Conservation (phyloP, 140 eudicot genomes). For the Artemisia princeps region DNA sequence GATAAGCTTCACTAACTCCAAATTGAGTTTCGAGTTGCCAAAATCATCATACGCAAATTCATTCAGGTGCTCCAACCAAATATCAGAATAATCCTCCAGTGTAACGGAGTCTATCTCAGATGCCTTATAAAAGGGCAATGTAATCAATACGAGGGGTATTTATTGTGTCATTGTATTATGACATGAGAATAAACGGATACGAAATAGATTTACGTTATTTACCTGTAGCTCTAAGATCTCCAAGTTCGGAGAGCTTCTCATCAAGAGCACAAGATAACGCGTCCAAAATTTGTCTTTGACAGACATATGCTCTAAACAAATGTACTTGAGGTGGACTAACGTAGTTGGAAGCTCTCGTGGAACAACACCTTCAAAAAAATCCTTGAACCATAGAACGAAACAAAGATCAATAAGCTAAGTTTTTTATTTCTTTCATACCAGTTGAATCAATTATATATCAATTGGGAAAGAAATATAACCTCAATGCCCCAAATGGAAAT, state of each 20-base stretch:
- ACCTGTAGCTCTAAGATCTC: slow-evolving; percentile 18
- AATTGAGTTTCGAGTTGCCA: no score
- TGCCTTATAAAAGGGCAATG: no score
- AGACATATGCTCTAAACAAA: not conserved
- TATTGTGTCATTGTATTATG: no score
- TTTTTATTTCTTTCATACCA: not conserved
- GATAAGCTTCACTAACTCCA: no score
- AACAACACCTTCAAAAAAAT: not conserved
- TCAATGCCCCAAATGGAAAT: not conserved
- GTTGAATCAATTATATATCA: not conserved
- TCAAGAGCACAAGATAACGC: slow-evolving; percentile 8
- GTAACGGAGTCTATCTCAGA: not conserved
- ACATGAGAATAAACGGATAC: not conserved
- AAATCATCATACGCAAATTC: no score
- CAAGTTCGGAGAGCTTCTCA: slow-evolving; percentile 16
- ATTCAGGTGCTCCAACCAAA: not conserved
- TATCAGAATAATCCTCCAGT: not conserved
- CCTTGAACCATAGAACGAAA: not conserved
- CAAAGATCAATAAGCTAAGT: not conserved
- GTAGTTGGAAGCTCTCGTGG: slow-evolving; percentile 12
- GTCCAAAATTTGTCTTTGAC: not conserved
- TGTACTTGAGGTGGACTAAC: slow-evolving; percentile 9
- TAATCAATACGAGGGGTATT: no score
- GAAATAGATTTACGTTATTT: not conserved
- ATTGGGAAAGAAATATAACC: slow-evolving; percentile 5